Percentiles rank a stretch among this genome's conserved stretches.
These are phyloP conservation scores for Vigna hirtella DNA, from an alignment of 306 rosid genomes.

Conservation along the genomic window DNA sequence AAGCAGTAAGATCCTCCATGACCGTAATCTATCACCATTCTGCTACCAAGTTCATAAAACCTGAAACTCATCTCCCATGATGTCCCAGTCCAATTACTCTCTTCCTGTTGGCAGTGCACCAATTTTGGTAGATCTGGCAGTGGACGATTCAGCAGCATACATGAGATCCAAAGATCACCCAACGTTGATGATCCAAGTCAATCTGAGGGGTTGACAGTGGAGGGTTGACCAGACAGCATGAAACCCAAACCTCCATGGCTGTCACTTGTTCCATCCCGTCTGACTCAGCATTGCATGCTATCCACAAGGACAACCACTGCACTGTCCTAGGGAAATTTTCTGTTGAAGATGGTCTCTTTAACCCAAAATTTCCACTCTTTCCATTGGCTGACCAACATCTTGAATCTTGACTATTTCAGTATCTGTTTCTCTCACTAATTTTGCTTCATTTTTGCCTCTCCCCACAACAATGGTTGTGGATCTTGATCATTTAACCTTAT, in stretches of 20 bases:
- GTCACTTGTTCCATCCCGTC: background rate
- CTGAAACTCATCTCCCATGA: background rate
- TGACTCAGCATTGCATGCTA: background rate
- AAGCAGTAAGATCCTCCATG: background rate
- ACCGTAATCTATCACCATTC: background rate
- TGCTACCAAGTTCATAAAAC: conserved; percentile 11
- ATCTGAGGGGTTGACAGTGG: background rate
- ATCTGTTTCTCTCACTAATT: background rate
- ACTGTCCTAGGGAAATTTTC: background rate
- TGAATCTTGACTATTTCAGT: background rate
- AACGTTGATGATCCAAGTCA: background rate
- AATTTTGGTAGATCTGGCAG: background rate
- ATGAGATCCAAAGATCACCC: background rate
- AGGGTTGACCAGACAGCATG: background rate
- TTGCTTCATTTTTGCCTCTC: background rate
- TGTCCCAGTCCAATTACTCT: conserved; percentile 8
- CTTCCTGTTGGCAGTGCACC: conserved; percentile 27
- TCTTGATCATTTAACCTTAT: no score
- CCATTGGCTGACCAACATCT: background rate
- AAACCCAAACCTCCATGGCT: background rate
- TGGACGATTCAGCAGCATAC: background rate
- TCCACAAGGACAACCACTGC: background rate
- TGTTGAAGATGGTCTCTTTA: background rate
- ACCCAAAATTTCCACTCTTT: background rate
- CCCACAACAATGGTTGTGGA: no score